Percentiles rank a stretch among this genome's conserved stretches.
phyloP scores from a whole-genome alignment of 768 basidiomycete species.

The Saitozyma sp. region DNA sequence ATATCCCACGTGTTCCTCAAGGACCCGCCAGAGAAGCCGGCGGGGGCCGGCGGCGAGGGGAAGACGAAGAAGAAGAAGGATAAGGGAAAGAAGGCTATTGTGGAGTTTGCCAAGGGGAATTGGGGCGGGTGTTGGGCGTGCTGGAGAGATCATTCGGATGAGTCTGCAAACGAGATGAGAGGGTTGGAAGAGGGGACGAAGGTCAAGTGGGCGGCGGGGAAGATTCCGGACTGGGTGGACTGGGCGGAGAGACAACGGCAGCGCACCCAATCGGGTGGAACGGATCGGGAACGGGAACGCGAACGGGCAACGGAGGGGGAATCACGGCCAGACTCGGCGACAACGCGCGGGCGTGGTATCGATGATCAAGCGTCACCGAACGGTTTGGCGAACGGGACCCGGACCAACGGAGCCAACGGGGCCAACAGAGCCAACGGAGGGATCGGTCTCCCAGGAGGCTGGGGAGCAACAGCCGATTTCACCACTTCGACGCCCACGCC shows the following conservation, averaged over 20 bases:
- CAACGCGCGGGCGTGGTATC: not conserved
- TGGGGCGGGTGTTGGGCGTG: slow-evolving; percentile 50
- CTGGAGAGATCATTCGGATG: slow-evolving; percentile 39
- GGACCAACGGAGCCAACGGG: slow-evolving; percentile 1
- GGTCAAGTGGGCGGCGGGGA: slow-evolving; percentile 40
- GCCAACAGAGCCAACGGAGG: not conserved
- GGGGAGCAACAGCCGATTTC: not conserved
- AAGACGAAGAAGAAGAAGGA: slow-evolving; percentile 35
- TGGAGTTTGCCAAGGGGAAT: slow-evolving; percentile 46
- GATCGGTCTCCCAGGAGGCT: not conserved
- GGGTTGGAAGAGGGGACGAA: slow-evolving; percentile 33
- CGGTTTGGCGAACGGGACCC: slow-evolving; percentile 4
- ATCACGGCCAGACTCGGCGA: not conserved
- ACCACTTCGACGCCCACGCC: not conserved
- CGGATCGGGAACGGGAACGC: too few relatives aligned
- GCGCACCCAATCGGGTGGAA: too few relatives aligned
- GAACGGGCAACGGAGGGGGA: not conserved
- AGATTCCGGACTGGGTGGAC: slow-evolving; percentile 35
- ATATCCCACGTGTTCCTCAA: slow-evolving; percentile 36
- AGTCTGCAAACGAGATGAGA: not conserved
- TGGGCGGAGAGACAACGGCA: slow-evolving; percentile 34
- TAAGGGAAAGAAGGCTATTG: slow-evolving; percentile 37
- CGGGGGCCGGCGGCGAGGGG: slow-evolving; percentile 3
- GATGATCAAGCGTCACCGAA: not conserved
- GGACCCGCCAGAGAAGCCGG: slow-evolving; percentile 16